These are phyloP conservation scores for Aspergillus flavus DNA, from an alignment of 2,329 filamentous ascomycete species.

Conservation along the genomic window DNA sequence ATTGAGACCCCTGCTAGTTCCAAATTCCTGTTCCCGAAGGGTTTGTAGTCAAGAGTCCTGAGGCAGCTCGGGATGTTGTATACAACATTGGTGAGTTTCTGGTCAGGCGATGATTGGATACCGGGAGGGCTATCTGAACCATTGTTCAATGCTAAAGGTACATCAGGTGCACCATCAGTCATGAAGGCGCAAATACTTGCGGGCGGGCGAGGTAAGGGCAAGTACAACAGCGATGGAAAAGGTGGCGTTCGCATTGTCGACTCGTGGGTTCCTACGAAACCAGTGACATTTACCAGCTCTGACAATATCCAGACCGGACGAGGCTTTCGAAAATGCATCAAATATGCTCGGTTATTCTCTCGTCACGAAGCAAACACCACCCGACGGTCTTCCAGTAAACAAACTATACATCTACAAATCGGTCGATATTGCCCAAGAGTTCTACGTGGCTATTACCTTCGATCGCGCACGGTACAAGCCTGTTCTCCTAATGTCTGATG, in stretches of 20 bases:
- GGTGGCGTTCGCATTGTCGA: constrained; percentile 31
- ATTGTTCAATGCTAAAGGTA: not conserved
- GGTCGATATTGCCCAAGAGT: constrained; percentile 35
- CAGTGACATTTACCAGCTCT: not conserved
- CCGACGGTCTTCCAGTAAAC: constrained; percentile 29
- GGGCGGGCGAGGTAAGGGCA: constrained; percentile 36
- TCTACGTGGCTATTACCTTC: constrained; percentile 48
- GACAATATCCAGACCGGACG: constrained; percentile 20
- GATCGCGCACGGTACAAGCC: constrained; percentile 48
- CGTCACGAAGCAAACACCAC: constrained; percentile 33
- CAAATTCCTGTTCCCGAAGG: constrained; percentile 31
- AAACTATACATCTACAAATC: constrained; percentile 43
- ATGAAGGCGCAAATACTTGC: constrained; percentile 38
- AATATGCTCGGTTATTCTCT: constrained; percentile 34
- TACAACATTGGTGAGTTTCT: constrained; percentile 24
- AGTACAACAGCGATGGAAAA: constrained; percentile 31
- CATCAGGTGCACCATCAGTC: constrained; percentile 31
- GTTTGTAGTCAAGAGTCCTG: constrained; percentile 25
- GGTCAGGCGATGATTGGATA: not conserved
- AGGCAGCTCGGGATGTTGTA: constrained; percentile 29
- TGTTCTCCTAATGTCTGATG: constrained; percentile 39
- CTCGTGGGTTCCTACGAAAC: constrained; percentile 19
- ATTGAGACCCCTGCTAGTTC: constrained; percentile 21
- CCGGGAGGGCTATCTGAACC: constrained; percentile 13
- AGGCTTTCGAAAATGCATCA: constrained; percentile 30